Percentiles rank a stretch among this genome's conserved stretches.
phyloP scores from a whole-genome alignment of 352 stramenopile species.

The Phytophthora podocarpi region DNA sequence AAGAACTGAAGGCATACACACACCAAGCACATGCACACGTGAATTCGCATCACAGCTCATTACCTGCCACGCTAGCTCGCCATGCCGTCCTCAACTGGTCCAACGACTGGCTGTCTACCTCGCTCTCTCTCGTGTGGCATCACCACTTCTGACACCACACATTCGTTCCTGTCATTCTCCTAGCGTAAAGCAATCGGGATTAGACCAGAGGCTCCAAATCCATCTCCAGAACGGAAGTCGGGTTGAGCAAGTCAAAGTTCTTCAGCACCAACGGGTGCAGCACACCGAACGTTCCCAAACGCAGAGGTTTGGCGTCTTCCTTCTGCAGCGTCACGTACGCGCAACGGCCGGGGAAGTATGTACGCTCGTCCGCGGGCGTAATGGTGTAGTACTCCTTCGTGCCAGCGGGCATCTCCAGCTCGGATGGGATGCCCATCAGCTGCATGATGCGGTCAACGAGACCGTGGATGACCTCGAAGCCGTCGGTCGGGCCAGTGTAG shows the following conservation, averaged over 20 bases:
- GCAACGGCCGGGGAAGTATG: constrained; percentile 97
- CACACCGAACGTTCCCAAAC: constrained; percentile 97
- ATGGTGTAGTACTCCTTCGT: constrained; percentile 83
- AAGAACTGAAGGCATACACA: constrained; percentile 11
- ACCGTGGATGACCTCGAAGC: constrained; percentile 99
- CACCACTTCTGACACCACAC: constrained; percentile 1
- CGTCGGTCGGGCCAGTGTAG: constrained; percentile 97
- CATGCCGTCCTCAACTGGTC: background rate
- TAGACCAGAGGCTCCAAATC: constrained; percentile 98
- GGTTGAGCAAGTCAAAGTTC: constrained; percentile 98
- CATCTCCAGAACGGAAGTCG: constrained; percentile 97
- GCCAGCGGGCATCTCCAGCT: constrained; percentile 67
- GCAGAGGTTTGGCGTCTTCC: constrained; percentile 64
- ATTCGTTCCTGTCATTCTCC: constrained; percentile 14
- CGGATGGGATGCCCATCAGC: constrained; percentile 92
- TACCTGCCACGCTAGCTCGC: constrained; percentile 23
- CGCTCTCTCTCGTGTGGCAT: constrained; percentile 8
- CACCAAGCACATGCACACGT: constrained; percentile 32
- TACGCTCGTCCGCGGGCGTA: constrained; percentile 60
- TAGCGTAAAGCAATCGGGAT: constrained; percentile 18
- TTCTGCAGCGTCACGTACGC: constrained; percentile 94
- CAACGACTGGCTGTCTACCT: constrained; percentile 30
- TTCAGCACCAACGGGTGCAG: constrained; percentile 97
- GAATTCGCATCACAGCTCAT: constrained; percentile 31
- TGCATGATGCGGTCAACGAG: constrained; percentile 99